These are phyloP conservation scores for Calocera viscosa DNA, from an alignment of 768 basidiomycete species.

Conservation along the genomic window DNA sequence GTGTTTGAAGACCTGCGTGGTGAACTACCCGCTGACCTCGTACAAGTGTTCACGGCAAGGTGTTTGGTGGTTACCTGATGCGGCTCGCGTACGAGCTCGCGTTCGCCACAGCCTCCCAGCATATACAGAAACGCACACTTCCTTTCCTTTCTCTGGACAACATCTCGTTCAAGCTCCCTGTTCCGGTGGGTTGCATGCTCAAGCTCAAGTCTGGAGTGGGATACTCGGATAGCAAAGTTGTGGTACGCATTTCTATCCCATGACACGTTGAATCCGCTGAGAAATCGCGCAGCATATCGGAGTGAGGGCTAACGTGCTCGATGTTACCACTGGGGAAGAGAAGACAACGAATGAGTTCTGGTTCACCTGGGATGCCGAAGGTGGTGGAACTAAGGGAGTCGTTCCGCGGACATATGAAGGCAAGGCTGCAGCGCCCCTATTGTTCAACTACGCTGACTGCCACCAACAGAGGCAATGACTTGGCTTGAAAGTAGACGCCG, in stretches of 20 bases:
- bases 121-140: slow-evolving; percentile 47
- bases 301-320: slow-evolving; percentile 59
- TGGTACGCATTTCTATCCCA: neutral
- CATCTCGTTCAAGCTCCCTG: slow-evolving; percentile 66
- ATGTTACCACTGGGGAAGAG: slow-evolving; percentile 51
- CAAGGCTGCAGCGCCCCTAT: slow-evolving; percentile 26
- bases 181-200: slow-evolving; percentile 73
- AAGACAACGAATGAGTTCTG: slow-evolving; percentile 63
- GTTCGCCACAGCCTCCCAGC: slow-evolving; percentile 56
- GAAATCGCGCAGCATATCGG: slow-evolving; percentile 72
- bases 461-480: slow-evolving; percentile 75
- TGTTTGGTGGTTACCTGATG: slow-evolving; percentile 65
- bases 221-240: slow-evolving; percentile 30
- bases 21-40: slow-evolving; percentile 1
- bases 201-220: slow-evolving; percentile 58
- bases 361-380: slow-evolving; percentile 47
- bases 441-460: no score
- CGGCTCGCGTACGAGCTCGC: slow-evolving; percentile 69
- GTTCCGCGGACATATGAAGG: slow-evolving; percentile 63
- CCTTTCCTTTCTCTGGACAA: slow-evolving; percentile 67
- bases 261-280: no score
- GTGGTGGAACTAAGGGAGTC: slow-evolving; percentile 33
- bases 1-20: slow-evolving; percentile 24
- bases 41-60: slow-evolving; percentile 60
- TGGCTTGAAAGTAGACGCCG: slow-evolving; percentile 72